Base-by-base conservation (phyloP, 306 rosid species). In the Quillaja saponaria region DNA sequence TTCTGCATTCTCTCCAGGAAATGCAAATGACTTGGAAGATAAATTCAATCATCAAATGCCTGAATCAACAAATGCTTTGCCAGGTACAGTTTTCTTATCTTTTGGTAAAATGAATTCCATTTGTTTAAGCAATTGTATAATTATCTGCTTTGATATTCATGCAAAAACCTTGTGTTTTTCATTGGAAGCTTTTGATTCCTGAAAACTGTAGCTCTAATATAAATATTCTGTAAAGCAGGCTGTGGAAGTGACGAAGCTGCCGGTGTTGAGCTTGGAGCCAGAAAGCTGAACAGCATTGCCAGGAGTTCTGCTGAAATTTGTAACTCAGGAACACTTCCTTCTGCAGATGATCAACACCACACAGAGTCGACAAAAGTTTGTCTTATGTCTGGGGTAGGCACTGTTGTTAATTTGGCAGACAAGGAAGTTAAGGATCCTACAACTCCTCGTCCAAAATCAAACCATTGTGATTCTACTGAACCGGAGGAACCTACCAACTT, bases 201-300 rank as follows among this genome's bases (percentile, higher is more conserved):
- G 31, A 53, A 75, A 58, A 64, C 60, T 77, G 52, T 70, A 62
- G 52, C 76, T 74, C 54, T 46, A 69, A 37, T 65, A 38, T 40
- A 67, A 67, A 71, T 45, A 18, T 13, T 59, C 42, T 34, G 34
- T 68, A 68, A 76, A 38, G 73, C 84, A 76, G 82, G 74, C 58
- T 15, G 68, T 69, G 86, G 66, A 80, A 71, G 61, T 64, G 72
- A 75, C 68, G 83, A 55, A 63, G 76, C 61, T 69, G 67, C 76
- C 55, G 66, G 55, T 53, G 71, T 51, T 71, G 81, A 69, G 80
- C 77, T 69, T 69, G 61, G 69, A 35, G 34, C 59, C 47, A 62
- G 59, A 31, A 81, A 80, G 53, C 72, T 64, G 48, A 78, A 76
- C 67, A 67, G 55, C 72, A 47, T 45, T 58, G 80, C 34, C 46